Conservation (phyloP, 2,329 filamentous ascomycete genomes). For the Penicillium sumatraense region DNA sequence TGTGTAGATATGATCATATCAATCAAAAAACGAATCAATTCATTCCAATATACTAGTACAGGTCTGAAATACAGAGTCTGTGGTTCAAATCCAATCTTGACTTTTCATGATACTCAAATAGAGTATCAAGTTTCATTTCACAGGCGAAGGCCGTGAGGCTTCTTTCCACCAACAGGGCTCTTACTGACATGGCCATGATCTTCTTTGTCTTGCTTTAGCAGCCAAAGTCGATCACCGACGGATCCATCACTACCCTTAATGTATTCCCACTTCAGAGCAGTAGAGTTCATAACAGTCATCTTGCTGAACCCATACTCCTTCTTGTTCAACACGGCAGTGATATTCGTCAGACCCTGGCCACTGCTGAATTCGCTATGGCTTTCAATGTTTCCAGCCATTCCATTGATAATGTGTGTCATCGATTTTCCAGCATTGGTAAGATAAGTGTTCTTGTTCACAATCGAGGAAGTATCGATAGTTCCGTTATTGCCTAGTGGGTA, state of each 20-base stretch:
- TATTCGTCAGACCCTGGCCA: slow-evolving; percentile 41
- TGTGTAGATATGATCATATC: too few relatives aligned
- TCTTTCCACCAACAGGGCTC: neutral
- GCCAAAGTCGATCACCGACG: slow-evolving; percentile 44
- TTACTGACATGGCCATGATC: neutral
- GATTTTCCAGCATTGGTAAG: slow-evolving; percentile 52
- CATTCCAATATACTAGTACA: too few relatives aligned
- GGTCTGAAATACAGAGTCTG: too few relatives aligned
- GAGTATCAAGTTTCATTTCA: neutral
- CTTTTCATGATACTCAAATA: neutral
- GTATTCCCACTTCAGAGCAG: slow-evolving; percentile 51
- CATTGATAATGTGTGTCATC: slow-evolving; percentile 57
- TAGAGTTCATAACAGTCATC: slow-evolving; percentile 48
- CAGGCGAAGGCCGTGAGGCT: neutral
- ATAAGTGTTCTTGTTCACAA: slow-evolving; percentile 57
- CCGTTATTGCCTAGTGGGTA: slow-evolving; percentile 44
- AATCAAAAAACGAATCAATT: too few relatives aligned
- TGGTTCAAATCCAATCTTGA: too few relatives aligned
- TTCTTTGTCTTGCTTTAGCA: slow-evolving; percentile 34
- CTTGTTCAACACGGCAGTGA: slow-evolving; percentile 52
- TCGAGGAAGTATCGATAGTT: slow-evolving; percentile 46
- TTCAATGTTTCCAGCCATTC: slow-evolving; percentile 60
- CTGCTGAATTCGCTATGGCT: slow-evolving; percentile 49
- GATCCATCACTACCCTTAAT: slow-evolving; percentile 47
- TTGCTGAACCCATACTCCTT: slow-evolving; percentile 56